These are phyloP conservation scores for Beta macrorhiza DNA, from an alignment of 179 eudicot genomes.

Conservation along the genomic window DNA sequence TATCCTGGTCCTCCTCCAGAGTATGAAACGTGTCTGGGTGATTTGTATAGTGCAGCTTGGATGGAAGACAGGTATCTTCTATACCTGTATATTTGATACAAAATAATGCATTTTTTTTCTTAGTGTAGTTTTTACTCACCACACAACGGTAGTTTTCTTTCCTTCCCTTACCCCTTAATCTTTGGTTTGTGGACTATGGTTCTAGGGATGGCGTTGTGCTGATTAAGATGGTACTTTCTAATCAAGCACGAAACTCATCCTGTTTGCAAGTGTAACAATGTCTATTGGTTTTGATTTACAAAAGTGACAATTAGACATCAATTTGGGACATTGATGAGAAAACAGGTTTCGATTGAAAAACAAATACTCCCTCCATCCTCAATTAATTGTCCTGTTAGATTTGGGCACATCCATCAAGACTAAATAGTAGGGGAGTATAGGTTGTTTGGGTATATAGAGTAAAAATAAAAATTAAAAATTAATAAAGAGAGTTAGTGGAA, in stretches of 20 bases:
- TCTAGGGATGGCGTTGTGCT: not conserved
- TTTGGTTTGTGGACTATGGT: not conserved
- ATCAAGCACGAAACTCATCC: not conserved
- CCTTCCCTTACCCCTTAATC: not conserved
- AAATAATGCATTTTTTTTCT: not conserved
- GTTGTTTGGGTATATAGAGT: too few relatives aligned
- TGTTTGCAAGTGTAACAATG: not conserved
- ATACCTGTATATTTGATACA: not conserved
- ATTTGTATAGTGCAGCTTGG: conserved; percentile 91
- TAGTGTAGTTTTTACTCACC: not conserved
- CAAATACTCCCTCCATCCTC: too few relatives aligned
- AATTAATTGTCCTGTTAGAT: too few relatives aligned
- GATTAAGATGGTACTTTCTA: not conserved
- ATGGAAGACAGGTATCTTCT: conserved; percentile 84
- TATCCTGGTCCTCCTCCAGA: conserved; percentile 80
- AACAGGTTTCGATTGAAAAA: not conserved
- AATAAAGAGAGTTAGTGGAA: too few relatives aligned
- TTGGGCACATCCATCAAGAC: too few relatives aligned
- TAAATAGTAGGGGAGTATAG: too few relatives aligned
- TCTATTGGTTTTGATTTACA: not conserved
- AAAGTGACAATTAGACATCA: not conserved
- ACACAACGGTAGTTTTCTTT: not conserved
- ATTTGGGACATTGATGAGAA: not conserved
- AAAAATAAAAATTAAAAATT: too few relatives aligned
- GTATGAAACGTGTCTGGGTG: conserved; percentile 87